A percentile compares a stretch with the other conserved stretches of the same genome.
Conservation (phyloP, 495 filamentous ascomycete species). For the Aspergillus leporis region DNA sequence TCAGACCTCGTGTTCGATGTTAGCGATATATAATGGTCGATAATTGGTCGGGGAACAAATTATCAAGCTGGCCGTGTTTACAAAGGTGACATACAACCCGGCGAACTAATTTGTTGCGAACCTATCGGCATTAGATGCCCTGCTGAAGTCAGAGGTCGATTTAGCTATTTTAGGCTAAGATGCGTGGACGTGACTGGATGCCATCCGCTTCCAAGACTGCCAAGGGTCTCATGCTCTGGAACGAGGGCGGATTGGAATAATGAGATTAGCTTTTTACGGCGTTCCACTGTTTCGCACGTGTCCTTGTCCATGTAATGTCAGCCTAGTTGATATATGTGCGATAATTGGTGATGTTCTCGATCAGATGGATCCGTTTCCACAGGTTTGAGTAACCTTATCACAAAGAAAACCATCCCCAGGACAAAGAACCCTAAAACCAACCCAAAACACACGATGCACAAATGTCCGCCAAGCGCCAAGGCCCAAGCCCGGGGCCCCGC, state of each 20-base stretch:
- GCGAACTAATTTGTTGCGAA: background rate
- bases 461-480: slow-evolving; percentile 3
- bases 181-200: background rate
- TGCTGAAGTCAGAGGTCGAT: background rate
- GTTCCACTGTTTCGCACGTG: background rate
- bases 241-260: slow-evolving; percentile 4
- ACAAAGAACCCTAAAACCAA: no score
- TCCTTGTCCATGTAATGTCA: background rate
- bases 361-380: no score
- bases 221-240: slow-evolving; percentile 2
- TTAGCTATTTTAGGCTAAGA: background rate
- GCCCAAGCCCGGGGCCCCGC: slow-evolving; percentile 18
- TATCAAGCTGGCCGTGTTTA: background rate
- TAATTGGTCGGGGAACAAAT: background rate
- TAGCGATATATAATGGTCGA: background rate
- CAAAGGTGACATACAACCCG: background rate
- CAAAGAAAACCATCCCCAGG: no score
- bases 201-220: slow-evolving; percentile 8
- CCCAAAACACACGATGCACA: background rate
- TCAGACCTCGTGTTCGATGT: background rate
- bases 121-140: slow-evolving; percentile 5
- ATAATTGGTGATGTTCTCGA: background rate
- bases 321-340: background rate
- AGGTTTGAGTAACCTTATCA: no score
- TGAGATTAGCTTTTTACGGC: background rate